Conservation (phyloP, 2,329 filamentous ascomycete genomes). For the Fragosphaeria purpurea region DNA sequence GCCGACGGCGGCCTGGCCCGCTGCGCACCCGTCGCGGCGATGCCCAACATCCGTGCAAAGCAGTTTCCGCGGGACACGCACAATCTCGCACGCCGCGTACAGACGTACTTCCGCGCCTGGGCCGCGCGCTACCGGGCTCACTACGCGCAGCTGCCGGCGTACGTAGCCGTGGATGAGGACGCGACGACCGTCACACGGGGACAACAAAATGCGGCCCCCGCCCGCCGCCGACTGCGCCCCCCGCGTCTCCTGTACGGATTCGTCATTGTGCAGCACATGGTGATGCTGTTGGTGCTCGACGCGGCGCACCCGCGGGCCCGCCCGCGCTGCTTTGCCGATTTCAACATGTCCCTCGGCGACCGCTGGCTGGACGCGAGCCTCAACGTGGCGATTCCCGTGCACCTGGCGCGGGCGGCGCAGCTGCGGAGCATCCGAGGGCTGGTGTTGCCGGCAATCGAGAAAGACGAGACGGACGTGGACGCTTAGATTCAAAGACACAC, state of each 20-base stretch:
- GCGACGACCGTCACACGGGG: too few species aligned
- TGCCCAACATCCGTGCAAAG: constrained; percentile 29
- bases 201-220: too few species aligned
- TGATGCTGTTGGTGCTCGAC: constrained; percentile 35
- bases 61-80: constrained; percentile 7
- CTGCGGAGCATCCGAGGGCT: constrained; percentile 10
- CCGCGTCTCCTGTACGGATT: constrained; percentile 28
- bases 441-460: constrained; percentile 5
- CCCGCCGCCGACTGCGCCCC: constrained; percentile 6
- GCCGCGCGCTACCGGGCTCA: constrained; percentile 11
- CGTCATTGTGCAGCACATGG: constrained; percentile 41
- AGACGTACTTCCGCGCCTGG: constrained; percentile 12
- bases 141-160: constrained; percentile 11
- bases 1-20: constrained; percentile 20
- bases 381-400: constrained; percentile 25
- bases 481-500: background rate
- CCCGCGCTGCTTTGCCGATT: constrained; percentile 20
- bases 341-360: constrained; percentile 22
- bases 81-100: constrained; percentile 9
- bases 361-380: constrained; percentile 27
- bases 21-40: constrained; percentile 9
- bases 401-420: constrained; percentile 20
- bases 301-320: constrained; percentile 7
- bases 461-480: constrained; percentile 8
- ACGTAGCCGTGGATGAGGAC: background rate